Conservation (phyloP, 768 basidiomycete species). For the Boletus barrowsii region DNA sequence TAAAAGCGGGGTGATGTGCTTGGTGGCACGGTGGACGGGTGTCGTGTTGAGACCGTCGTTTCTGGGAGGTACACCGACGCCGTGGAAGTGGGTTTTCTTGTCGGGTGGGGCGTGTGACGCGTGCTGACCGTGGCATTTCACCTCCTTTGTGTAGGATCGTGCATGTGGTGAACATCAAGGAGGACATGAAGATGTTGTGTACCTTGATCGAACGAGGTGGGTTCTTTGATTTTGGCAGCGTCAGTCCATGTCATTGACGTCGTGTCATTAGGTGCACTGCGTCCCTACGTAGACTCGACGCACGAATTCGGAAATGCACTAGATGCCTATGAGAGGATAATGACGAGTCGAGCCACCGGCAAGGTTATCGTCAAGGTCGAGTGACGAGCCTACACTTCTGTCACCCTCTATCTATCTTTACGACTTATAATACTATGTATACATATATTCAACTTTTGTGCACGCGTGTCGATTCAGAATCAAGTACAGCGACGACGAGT, state of each 20-base stretch:
- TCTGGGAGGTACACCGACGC: slow-evolving; percentile 51
- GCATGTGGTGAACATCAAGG: slow-evolving; percentile 28
- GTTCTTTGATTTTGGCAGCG: neutral
- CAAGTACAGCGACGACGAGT: too few species aligned
- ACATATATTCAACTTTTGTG: too few species aligned
- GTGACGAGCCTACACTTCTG: neutral
- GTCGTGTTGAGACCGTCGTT: slow-evolving; percentile 37
- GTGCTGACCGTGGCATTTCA: neutral
- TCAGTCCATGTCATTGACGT: neutral
- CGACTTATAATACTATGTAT: too few species aligned
- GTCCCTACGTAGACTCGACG: slow-evolving; percentile 57
- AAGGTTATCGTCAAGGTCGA: slow-evolving; percentile 62
- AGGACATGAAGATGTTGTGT: slow-evolving; percentile 37
- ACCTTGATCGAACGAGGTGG: slow-evolving; percentile 43
- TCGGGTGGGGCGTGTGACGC: neutral
- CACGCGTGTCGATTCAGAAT: too few species aligned
- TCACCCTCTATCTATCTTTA: too few species aligned
- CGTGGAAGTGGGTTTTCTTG: slow-evolving; percentile 40
- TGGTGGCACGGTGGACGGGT: neutral
- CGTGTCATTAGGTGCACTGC: slow-evolving; percentile 42
- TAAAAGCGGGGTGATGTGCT: slow-evolving; percentile 16
- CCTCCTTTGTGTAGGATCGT: slow-evolving; percentile 21
- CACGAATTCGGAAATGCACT: slow-evolving; percentile 53
- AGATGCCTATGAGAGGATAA: slow-evolving; percentile 59
- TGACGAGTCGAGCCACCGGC: slow-evolving; percentile 56